Percentiles rank a stretch among this genome's conserved stretches.
Conservation (phyloP, 306 rosid genomes). For the Glycine soja region DNA sequence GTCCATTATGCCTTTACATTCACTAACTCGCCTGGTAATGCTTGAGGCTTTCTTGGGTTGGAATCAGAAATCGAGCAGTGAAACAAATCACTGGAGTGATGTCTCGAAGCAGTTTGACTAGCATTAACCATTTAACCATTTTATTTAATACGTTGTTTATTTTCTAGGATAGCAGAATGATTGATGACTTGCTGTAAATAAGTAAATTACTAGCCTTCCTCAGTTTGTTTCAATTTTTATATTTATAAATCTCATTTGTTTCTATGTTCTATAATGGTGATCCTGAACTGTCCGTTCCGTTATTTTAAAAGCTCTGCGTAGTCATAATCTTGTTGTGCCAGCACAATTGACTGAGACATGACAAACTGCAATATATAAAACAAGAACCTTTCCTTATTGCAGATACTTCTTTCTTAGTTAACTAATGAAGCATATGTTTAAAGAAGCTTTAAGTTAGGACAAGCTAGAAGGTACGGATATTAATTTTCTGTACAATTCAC, state of each 20-base stretch:
- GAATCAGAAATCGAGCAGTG: constrained; percentile 17
- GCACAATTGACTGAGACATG: background rate
- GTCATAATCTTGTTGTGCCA: no score
- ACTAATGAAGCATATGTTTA: background rate
- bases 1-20: constrained; percentile 29
- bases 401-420: background rate
- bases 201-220: background rate
- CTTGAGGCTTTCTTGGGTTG: constrained; percentile 34
- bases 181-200: constrained; percentile 36
- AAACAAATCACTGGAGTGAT: constrained; percentile 16
- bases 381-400: background rate
- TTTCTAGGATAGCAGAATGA: constrained; percentile 7
- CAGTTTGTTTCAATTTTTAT: constrained; percentile 12
- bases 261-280: constrained; percentile 12
- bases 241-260: background rate
- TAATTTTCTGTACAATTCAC: constrained; percentile 5
- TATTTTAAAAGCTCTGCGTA: background rate
- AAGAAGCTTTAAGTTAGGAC: background rate
- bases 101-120: constrained; percentile 10
- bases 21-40: constrained; percentile 17
- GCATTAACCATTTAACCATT: constrained; percentile 25
- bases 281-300: constrained; percentile 1
- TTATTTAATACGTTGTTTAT: constrained; percentile 30
- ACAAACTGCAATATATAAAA: background rate
- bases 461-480: background rate